A percentile compares a stretch with the other conserved stretches of the same genome.
Conservation (phyloP, 176 grass and related monocot species). For the Pontederia paniculata region DNA sequence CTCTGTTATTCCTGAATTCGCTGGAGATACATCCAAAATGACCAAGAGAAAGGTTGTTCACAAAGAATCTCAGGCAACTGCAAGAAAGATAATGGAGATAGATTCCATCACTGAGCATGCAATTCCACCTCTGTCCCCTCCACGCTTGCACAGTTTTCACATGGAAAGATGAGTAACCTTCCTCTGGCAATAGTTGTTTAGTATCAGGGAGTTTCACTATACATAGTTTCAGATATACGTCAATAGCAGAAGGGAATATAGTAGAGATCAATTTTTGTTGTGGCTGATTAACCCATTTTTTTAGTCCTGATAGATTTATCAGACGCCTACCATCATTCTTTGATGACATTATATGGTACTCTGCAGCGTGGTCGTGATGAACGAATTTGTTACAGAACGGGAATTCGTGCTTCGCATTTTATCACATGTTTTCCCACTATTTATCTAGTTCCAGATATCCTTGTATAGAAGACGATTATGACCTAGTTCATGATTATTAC, state of each 20-base stretch:
- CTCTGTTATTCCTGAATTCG: neutral
- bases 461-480: no score
- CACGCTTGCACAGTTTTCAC: constrained; percentile 25
- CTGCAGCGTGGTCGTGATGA: no score
- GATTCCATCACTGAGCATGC: constrained; percentile 21
- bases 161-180: neutral
- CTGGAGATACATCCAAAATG: constrained; percentile 7
- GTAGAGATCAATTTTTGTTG: neutral
- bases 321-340: no score
- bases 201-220: neutral
- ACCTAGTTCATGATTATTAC: no score
- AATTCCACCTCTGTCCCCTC: constrained; percentile 53
- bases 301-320: neutral
- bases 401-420: no score
- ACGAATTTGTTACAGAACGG: no score
- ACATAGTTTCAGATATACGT: neutral
- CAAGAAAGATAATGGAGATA: constrained; percentile 47
- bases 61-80: constrained; percentile 19
- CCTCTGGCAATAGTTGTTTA: neutral
- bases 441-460: no score
- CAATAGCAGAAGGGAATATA: neutral
- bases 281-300: neutral
- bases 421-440: no score
- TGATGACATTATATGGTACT: no score
- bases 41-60: neutral